Base-by-base conservation (phyloP, 1,139 yeast species). In the Yamadazyma mexicana region DNA sequence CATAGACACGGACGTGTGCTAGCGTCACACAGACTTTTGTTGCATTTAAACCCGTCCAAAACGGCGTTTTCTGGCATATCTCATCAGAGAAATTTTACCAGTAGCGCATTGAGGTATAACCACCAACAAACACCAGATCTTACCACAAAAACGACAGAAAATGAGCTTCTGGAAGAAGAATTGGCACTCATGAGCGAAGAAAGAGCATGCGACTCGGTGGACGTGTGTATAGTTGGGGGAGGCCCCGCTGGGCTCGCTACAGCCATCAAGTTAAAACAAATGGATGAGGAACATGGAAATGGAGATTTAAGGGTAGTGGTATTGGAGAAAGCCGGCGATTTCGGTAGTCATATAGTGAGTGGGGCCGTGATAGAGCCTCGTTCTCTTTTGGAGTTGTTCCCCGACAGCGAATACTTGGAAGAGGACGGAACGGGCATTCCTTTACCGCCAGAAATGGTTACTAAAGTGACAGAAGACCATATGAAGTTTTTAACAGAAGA, bases 241-340 rank as follows among this genome's bases (percentile, higher is more conserved):
- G 98, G 98, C 0, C 98, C 98, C 4, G 95, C 98, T 1, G 98
- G 98, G 9, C 70, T 92, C 40, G 92, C 96, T 1, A 84, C 98
- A 1, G 98, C 98, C 11, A 92, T 92, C 47, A 77, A 78, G 48
- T 68, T 89, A 51, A 92, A 92, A 59, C 96, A 88, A 56, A 66
- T 91, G 34, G 98, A 92, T 55, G 67, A 72, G 37, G 85, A 81
- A 49, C 62, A 74, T 12, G 92, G 87, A 2, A 58, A 64, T 14
- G 87, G 86, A 6, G 85, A 84, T 35, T 63, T 86, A 38, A 71
- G 98, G 43, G 95, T 92, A 34, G 83, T 92, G 12, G 91, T 92
- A 1, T 69, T 92, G 39, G 98, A 92, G 52, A 92, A 92, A 58
- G 95, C 96, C 1, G 81, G 91, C 7, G 97, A 91, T 56, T 80